Percentiles rank a stretch among this genome's conserved stretches.
Evolutionary conservation across 2,329 filamentous ascomycete species (phyloP).

Genomic region (Fusarium staphyleae): DNA sequence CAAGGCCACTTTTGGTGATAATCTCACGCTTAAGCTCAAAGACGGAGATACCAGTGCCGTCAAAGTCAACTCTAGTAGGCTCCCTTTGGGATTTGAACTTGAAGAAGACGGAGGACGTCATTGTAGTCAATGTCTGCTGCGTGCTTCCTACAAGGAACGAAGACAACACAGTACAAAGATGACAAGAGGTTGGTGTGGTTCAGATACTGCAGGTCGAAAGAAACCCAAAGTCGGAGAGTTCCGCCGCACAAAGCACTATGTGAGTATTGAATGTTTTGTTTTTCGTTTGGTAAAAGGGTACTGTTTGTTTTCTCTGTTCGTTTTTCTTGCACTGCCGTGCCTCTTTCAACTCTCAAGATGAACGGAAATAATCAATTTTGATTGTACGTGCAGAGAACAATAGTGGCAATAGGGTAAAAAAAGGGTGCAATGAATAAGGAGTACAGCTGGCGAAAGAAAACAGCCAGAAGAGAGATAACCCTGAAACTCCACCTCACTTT

Average conservation of each 20-base stretch:
- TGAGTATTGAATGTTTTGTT: slow-evolving; percentile 43
- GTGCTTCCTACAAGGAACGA: slow-evolving; percentile 41
- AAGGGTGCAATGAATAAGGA: slow-evolving; percentile 49
- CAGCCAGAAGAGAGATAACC: slow-evolving; percentile 47
- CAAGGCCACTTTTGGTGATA: slow-evolving; percentile 90
- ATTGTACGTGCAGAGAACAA: slow-evolving; percentile 54
- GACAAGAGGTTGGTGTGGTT: slow-evolving; percentile 35
- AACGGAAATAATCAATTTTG: slow-evolving; percentile 60
- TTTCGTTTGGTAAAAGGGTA: slow-evolving; percentile 36
- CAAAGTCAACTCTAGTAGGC: slow-evolving; percentile 91
- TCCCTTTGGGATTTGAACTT: slow-evolving; percentile 99
- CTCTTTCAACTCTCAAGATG: slow-evolving; percentile 47
- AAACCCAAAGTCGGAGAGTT: slow-evolving; percentile 24
- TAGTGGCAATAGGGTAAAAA: slow-evolving; percentile 46
- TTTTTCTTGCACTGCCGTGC: slow-evolving; percentile 50
- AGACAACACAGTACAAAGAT: slow-evolving; percentile 35
- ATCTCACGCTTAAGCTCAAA: slow-evolving; percentile 99
- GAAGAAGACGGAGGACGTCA: slow-evolving; percentile 99
- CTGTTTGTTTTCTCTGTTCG: slow-evolving; percentile 40
- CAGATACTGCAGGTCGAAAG: slow-evolving; percentile 26
- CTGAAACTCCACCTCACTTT: slow-evolving; percentile 49
- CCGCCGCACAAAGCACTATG: slow-evolving; percentile 44
- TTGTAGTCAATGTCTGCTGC: slow-evolving; percentile 55
- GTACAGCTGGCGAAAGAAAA: slow-evolving; percentile 48
- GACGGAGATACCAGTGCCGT: slow-evolving; percentile 96